Percentiles rank a stretch among this genome's conserved stretches.
Conservation (phyloP, 2,329 filamentous ascomycete species). For the Leptographium procerum region DNA sequence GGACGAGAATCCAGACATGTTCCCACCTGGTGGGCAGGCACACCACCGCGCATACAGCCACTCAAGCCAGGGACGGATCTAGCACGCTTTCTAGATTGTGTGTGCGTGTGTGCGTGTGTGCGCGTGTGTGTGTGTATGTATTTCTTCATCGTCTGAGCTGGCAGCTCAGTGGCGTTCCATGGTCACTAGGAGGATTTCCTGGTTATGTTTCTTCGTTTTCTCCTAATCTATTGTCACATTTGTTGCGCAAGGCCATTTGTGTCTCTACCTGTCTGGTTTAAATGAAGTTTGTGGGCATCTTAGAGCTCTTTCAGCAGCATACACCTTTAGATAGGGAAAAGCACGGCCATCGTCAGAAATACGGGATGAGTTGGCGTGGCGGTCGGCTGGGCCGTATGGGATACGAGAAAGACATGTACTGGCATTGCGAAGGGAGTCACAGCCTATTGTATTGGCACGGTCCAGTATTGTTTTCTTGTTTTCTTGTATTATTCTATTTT, state of each 20-base stretch:
- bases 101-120: background rate
- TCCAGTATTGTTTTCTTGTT: too few relatives aligned
- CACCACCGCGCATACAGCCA: constrained; percentile 17
- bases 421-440: too few relatives aligned
- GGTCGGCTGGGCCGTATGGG: too few relatives aligned
- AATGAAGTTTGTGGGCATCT: background rate
- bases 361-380: too few relatives aligned
- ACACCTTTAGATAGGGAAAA: background rate
- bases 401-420: too few relatives aligned
- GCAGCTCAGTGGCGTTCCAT: background rate
- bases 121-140: background rate
- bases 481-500: background rate
- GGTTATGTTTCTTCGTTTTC: background rate
- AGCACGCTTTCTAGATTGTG: background rate
- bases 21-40: constrained; percentile 28
- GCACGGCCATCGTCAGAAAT: background rate
- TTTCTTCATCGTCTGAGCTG: background rate
- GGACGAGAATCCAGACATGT: constrained; percentile 53
- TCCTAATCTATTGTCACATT: background rate
- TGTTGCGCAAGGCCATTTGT: background rate
- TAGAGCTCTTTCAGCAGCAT: background rate
- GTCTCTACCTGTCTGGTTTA: background rate
- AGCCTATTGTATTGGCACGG: too few relatives aligned
- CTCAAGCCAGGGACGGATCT: constrained; percentile 9
- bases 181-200: background rate